Base-by-base conservation (phyloP, 2,329 filamentous ascomycete genomes). In the Chrysosphaeria jannelii region DNA sequence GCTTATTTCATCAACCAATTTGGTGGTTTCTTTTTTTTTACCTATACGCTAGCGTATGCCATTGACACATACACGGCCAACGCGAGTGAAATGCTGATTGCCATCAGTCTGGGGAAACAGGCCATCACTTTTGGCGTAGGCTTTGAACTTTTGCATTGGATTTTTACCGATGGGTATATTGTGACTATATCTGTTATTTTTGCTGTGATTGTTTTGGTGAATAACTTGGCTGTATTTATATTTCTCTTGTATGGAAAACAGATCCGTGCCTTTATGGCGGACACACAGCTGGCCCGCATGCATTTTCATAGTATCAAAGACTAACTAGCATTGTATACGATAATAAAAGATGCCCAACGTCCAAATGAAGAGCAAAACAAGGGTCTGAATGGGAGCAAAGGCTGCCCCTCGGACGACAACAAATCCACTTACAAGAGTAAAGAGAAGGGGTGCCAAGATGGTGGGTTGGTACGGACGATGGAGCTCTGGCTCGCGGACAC, bases 51-150 rank as follows among this genome's bases (percentile, higher is more conserved):
- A 6, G 58, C 57, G 3, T 64, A 65, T 32, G 57, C 58, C 2
- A 51, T 64, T 18, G 58, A 64, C 34, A 53, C 47, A 24, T 59
- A 64, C 37, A 52, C 50, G 11, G 44, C 50, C 16, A 58, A 62
- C 31, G 53, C 57, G n/a, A 53, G 50, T 13, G 58, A 64, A 39
- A 62, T 63, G 57, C 46, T 64, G 8, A 63, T 58, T 28, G 52
- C 53, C 3, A 57, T 57, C 46, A 57, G 57, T 30, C 34, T 58
- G n/a, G 53, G 53, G 8, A 57, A 57, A 34, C 52, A 57, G 37
- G 50, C 52, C 3, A 53, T 57, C 24, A 52, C 47, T 26, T 58
- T 57, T 29, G 53, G 51, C 2, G 47, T 57, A 36, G 48, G 50
- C 4, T 38, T 50, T 24, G 43, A 53, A 26, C 38, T 57, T 24